Base-by-base conservation (phyloP, 1,284 basidiomycete species). In the Golubevia pallescens region DNA sequence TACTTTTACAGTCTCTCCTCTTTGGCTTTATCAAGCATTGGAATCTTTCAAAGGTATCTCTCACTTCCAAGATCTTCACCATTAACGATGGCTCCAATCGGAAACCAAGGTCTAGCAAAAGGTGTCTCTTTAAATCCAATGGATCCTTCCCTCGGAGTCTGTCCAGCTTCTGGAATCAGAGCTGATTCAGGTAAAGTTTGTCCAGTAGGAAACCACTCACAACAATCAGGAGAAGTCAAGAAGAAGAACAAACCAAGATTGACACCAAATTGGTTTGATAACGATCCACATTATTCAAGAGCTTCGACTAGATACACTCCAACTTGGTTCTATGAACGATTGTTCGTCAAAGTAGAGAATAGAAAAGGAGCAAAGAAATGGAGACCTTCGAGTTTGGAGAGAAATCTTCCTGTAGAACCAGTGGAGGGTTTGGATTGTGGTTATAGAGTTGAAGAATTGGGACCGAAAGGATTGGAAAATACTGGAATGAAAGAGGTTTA, bases 401-500 rank as follows among this genome's bases (percentile, higher is more conserved):
- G 62, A 56, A 1, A 48, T 61, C 4, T 59, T 13, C 4, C 58
- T 58, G 13, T 58, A 58, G 5, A 24, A 69, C 7, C 34, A 67
- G 19, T 71, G 63, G 0, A 20, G 69, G 1, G 74, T 67, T 0
- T 71, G 74, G 8, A 73, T 69, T 62, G 62, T 71, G 3, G 55
- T 75, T 59, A 72, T 73, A 62, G 74, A 75, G 53, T 32, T 69
- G 67, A 56, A 34, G 52, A 61, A 48, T 61, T 52, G 48, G 73
- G 73, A 3, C 71, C 74, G 1, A 71, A 70, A 56, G 74, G 71
- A 0, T 54, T 75, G 21, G 71, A 74, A 59, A 16, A 63, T 14
- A 69, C 69, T 32, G 74, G 74, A 5, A 59, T 69, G 13, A 66
- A 67, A n/a, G 66, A 71, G 63, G 69, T 75, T 3, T 61, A 71